Percentiles rank a stretch among this genome's conserved stretches.
Conservation (phyloP, 768 basidiomycete genomes). For the Paxillus rubicundulus region DNA sequence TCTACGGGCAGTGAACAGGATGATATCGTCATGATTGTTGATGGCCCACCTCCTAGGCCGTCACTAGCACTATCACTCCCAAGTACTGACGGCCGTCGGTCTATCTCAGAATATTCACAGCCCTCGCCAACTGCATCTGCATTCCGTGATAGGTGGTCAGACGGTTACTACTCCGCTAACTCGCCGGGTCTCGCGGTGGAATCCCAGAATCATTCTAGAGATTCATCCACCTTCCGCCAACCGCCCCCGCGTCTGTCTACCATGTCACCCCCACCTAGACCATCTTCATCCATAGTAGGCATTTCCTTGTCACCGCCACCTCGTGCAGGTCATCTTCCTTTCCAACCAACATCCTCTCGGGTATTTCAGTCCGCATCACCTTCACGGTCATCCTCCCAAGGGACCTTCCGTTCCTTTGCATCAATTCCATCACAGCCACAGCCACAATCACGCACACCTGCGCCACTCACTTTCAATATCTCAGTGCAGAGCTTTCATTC, state of each 20-base stretch:
- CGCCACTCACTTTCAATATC: constrained; percentile 42
- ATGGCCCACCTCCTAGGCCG: constrained; percentile 34
- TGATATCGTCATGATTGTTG: constrained; percentile 23
- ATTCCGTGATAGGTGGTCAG: constrained; percentile 58
- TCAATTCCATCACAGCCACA: constrained; percentile 26
- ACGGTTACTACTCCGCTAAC: constrained; percentile 31
- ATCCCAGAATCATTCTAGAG: constrained; percentile 14
- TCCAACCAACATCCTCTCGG: constrained; percentile 18
- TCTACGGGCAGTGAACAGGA: constrained; percentile 42
- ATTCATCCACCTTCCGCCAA: constrained; percentile 20
- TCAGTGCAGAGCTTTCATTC: constrained; percentile 43
- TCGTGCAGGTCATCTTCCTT: constrained; percentile 19
- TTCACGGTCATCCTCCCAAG: constrained; percentile 28
- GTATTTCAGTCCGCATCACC: constrained; percentile 12
- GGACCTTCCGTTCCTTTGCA: constrained; percentile 31
- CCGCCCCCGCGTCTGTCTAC: constrained; percentile 21
- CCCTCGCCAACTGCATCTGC: constrained; percentile 77
- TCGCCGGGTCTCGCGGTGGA: constrained; percentile 20
- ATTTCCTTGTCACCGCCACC: constrained; percentile 57
- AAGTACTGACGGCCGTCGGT: constrained; percentile 43
- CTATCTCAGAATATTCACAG: constrained; percentile 66
- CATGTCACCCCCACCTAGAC: constrained; percentile 58
- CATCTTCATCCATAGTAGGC: constrained; percentile 59
- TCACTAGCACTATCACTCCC: constrained; percentile 53
- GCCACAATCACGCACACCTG: constrained; percentile 12